phyloP scores from a whole-genome alignment of 176 grass and related monocot genomes.

The Oryza australiensis region DNA sequence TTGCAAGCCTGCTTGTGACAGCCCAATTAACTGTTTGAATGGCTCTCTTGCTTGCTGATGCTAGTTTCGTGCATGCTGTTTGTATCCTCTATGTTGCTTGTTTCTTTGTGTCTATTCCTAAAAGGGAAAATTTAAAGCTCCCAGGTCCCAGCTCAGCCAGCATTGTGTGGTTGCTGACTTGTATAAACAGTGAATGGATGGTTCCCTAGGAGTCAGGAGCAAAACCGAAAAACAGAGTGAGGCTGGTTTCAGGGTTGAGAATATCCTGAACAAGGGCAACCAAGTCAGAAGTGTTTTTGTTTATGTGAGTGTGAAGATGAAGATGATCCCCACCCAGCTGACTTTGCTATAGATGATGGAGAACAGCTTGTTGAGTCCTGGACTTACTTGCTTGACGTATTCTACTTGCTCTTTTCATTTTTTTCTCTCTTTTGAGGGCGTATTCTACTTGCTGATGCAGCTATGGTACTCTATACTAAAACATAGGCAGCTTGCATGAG shows the following conservation, averaged over 20 bases:
- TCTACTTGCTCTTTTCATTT: neutral
- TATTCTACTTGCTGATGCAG: neutral
- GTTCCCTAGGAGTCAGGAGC: neutral
- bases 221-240: neutral
- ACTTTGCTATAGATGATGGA: neutral
- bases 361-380: neutral
- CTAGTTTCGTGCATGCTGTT: neutral
- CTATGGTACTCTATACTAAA: neutral
- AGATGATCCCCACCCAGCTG: too few species aligned
- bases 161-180: neutral
- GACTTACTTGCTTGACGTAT: slow-evolving; percentile 25
- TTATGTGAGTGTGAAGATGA: neutral
- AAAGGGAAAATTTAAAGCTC: neutral
- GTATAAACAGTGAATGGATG: neutral
- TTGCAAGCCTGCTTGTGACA: neutral
- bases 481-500: neutral
- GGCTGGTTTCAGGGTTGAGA: neutral
- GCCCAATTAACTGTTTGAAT: neutral
- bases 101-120: neutral
- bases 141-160: neutral
- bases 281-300: neutral
- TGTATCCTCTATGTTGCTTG: neutral
- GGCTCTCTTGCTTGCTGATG: neutral
- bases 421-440: neutral
- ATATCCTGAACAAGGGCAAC: neutral